Base-by-base conservation (phyloP, 2,329 filamentous ascomycete species). In the Lachnellula occidentalis region DNA sequence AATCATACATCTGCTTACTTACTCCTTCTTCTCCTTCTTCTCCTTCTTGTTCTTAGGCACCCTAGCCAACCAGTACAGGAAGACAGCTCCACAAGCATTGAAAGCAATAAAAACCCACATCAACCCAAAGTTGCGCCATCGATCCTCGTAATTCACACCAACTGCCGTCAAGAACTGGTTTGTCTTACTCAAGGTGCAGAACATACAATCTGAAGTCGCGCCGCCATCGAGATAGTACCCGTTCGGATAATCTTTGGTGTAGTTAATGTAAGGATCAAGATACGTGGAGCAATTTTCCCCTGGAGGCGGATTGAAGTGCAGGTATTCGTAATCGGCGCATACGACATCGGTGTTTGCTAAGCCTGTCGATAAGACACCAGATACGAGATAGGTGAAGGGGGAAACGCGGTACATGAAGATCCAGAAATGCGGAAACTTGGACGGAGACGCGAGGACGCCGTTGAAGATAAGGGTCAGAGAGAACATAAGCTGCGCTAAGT, bases 391-490 rank as follows among this genome's bases (percentile, higher is more conserved):
- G 0, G 87, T 91, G 60, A 95, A 87, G 0, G 91, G 90, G 0
- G 86, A 90, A 48, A 91, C 73, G 46, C 87, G 82, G 71, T 92
- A 92, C 85, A 91, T 88, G 76, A 90, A 90, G 63, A 86, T 84
- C 87, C 88, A 92, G 77, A 92, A 91, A 5, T 80, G 74, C 0
- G 88, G 87, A 34, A 92, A 78, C 2, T 72, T 70, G 2, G 73
- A 70, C 0, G 86, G 85, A 5, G 75, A 73, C 27, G 84, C 83
- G 58, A 95, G 79, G 48, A 94, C 86, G 77, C 57, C 61, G 37
- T 85, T 88, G 78, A 92, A 92, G 64, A 90, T 81, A 51, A 92
- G 76, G 57, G 79, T 83, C 52, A 92, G 76, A 36, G 80, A 83
- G 74, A 92, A 92, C 63, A 87, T 73, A 55, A 92, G 69, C 59